These are phyloP conservation scores for Lolium rigidum DNA, from an alignment of 176 grass and related monocot genomes.

Conservation along the genomic window DNA sequence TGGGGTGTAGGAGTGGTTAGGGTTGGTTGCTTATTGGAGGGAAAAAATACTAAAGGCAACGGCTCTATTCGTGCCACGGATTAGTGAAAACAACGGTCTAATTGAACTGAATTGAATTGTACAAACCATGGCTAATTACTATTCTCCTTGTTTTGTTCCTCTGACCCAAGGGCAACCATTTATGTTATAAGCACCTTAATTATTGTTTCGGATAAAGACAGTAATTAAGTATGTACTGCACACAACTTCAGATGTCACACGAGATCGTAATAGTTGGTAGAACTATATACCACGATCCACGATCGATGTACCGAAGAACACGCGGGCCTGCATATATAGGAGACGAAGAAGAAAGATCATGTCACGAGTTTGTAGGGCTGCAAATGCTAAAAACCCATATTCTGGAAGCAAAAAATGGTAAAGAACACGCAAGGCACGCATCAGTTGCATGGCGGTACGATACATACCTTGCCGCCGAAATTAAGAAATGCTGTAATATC, in stretches of 20 bases:
- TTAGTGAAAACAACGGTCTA: slow-evolving; percentile 9
- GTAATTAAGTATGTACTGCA: not conserved
- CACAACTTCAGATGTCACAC: not conserved
- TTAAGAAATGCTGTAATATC: not conserved
- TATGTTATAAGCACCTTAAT: not conserved
- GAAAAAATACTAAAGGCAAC: slow-evolving; percentile 45
- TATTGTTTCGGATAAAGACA: not conserved
- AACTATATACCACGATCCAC: not conserved
- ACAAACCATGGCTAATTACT: not conserved
- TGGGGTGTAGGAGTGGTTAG: slow-evolving; percentile 75
- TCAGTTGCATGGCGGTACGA: not conserved
- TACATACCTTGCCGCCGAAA: not conserved
- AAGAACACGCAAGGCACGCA: not conserved
- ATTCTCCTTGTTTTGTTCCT: not conserved
- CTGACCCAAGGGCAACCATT: too few relatives aligned
- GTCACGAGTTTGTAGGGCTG: slow-evolving; percentile 31
- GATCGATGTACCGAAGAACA: not conserved
- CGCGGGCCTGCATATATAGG: not conserved
- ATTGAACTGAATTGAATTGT: not conserved
- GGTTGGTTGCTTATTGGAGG: slow-evolving; percentile 68
- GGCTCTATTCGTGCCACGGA: slow-evolving; percentile 12
- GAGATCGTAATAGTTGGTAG: not conserved
- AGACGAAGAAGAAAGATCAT: slow-evolving; percentile 53
- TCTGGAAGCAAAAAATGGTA: not conserved
- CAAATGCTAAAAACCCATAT: not conserved